A percentile compares a stretch with the other conserved stretches of the same genome.
phyloP scores from a whole-genome alignment of 2,329 filamentous ascomycete genomes.

The Talaromyces sp. region DNA sequence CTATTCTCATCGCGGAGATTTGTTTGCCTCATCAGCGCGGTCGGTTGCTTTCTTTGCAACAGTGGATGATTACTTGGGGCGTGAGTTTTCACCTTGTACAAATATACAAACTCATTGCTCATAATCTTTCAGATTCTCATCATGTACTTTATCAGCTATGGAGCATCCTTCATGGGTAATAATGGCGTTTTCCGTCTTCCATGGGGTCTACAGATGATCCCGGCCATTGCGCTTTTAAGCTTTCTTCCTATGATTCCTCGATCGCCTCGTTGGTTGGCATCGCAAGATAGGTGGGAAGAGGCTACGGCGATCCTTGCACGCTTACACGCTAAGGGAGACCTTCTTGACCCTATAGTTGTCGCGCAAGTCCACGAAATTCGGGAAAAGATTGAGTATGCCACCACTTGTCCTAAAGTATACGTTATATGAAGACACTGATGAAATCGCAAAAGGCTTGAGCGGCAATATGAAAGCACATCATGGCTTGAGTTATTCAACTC shows the following conservation, averaged over 20 bases:
- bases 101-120: too few relatives aligned
- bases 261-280: slow-evolving; percentile 67
- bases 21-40: slow-evolving; percentile 20
- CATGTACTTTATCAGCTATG: slow-evolving; percentile 32
- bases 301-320: slow-evolving; percentile 57
- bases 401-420: background rate
- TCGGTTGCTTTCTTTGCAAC: slow-evolving; percentile 62
- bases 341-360: slow-evolving; percentile 48
- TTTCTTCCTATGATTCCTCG: slow-evolving; percentile 63
- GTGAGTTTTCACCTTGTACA: slow-evolving; percentile 45
- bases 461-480: slow-evolving; percentile 54
- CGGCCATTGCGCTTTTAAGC: slow-evolving; percentile 55
- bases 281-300: slow-evolving; percentile 68
- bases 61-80: slow-evolving; percentile 73
- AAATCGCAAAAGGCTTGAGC: slow-evolving; percentile 61
- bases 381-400: slow-evolving; percentile 25
- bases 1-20: slow-evolving; percentile 23
- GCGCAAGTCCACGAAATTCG: slow-evolving; percentile 62
- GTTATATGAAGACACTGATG: slow-evolving; percentile 1
- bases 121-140: slow-evolving; percentile 24
- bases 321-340: slow-evolving; percentile 58
- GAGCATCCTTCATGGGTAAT: slow-evolving; percentile 31
- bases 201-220: slow-evolving; percentile 65
- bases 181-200: slow-evolving; percentile 55
- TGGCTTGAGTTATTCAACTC: slow-evolving; percentile 54